Conservation (phyloP, 768 basidiomycete species). For the Ramaria rubella region DNA sequence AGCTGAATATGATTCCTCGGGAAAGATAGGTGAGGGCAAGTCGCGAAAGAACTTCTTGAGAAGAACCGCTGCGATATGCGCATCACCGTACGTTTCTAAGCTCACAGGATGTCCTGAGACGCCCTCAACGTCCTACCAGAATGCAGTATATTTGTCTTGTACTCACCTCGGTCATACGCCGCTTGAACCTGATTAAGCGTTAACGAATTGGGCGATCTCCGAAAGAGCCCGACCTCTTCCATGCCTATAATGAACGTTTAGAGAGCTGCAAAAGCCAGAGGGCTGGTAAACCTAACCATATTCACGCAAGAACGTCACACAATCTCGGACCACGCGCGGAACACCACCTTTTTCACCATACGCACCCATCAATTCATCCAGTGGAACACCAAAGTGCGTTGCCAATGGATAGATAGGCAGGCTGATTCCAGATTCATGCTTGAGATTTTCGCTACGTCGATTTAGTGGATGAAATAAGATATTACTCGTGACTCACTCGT, state of each 20-base stretch:
- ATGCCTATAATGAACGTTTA: slow-evolving; percentile 32
- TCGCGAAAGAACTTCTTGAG: slow-evolving; percentile 83
- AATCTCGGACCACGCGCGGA: slow-evolving; percentile 75
- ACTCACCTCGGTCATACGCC: slow-evolving; percentile 73
- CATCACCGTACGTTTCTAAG: slow-evolving; percentile 66
- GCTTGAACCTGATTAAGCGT: slow-evolving; percentile 70
- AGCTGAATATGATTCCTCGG: slow-evolving; percentile 56
- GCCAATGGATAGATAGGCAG: slow-evolving; percentile 58
- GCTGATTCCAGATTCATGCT: slow-evolving; percentile 60
- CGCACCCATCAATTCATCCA: slow-evolving; percentile 79
- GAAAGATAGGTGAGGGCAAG: slow-evolving; percentile 72
- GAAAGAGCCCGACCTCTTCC: slow-evolving; percentile 72
- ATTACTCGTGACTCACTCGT: slow-evolving; percentile 50
- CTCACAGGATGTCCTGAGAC: slow-evolving; percentile 67
- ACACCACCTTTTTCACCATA: slow-evolving; percentile 77
- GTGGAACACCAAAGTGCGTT: slow-evolving; percentile 69
- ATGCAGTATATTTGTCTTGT: neutral
- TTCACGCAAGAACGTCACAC: slow-evolving; percentile 62
- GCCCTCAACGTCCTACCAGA: neutral
- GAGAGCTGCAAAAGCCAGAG: neutral
- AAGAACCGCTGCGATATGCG: slow-evolving; percentile 76
- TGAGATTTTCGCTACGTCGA: slow-evolving; percentile 62
- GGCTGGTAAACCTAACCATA: slow-evolving; percentile 30
- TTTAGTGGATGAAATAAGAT: neutral
- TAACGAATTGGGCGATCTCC: slow-evolving; percentile 69